Percentiles rank a stretch among this genome's conserved stretches.
phyloP scores from a whole-genome alignment of 2,329 filamentous ascomycete genomes.

The Apiospora aurea region DNA sequence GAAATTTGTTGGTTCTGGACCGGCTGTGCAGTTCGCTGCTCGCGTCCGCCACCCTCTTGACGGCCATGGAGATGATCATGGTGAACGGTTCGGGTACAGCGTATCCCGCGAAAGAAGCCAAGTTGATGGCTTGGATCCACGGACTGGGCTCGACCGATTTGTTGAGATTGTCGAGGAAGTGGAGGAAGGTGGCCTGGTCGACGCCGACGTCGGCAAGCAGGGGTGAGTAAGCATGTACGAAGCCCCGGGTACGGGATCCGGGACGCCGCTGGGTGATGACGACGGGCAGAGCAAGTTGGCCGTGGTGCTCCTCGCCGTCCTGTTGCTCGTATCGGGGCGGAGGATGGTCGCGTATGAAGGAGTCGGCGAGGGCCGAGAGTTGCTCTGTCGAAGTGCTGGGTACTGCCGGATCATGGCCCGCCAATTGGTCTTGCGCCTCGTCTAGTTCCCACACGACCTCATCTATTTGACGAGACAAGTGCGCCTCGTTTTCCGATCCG shows the following conservation, averaged over 20 bases:
- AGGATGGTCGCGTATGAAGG: not conserved
- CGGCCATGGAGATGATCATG: conserved; percentile 47
- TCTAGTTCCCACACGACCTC: conserved; percentile 29
- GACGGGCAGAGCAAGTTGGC: conserved; percentile 41
- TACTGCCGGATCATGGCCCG: not conserved
- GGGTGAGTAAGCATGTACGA: conserved; percentile 53
- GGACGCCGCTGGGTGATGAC: conserved; percentile 54
- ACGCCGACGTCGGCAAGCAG: conserved; percentile 47
- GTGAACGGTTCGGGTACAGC: not conserved
- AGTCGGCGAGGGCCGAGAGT: not conserved
- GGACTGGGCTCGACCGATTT: conserved; percentile 42
- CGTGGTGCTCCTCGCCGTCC: too few species aligned
- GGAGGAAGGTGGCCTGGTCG: conserved; percentile 49
- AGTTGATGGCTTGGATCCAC: conserved; percentile 20
- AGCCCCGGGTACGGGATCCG: conserved; percentile 47
- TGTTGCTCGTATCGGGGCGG: not conserved
- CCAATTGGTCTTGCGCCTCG: conserved; percentile 27
- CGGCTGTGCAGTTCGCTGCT: conserved; percentile 50
- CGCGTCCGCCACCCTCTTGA: conserved; percentile 50
- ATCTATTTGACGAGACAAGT: conserved; percentile 24
- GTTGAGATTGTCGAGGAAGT: conserved; percentile 51
- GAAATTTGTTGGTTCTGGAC: conserved; percentile 57
- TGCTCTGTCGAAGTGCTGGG: too few species aligned
- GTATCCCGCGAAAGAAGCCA: not conserved
- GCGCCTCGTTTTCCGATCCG: not conserved